Evolutionary conservation across 2,329 filamentous ascomycete species (phyloP), one percentile per base, ranked within the genome.

Genomic region (Emericellopsis atlantica): DNA sequence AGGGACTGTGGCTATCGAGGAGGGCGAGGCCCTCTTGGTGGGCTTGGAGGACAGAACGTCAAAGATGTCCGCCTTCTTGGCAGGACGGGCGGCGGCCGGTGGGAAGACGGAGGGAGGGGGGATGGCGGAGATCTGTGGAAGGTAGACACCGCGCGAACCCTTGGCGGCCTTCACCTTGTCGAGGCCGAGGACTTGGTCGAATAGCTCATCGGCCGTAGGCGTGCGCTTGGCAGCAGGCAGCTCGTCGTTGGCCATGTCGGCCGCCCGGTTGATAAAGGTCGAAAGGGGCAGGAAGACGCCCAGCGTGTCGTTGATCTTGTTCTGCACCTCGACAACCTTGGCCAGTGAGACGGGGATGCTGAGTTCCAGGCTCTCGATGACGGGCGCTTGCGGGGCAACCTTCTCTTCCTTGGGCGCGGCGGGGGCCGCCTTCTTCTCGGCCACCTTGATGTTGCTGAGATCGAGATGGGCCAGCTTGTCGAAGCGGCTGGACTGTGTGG

Each of bases 361-460:
- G 41, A 95, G 60, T 49, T 81, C 66, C 22, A 75, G 63, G 21
- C 70, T 61, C 44, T 67, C 56, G 31, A 69, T 62, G 10, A 70
- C 54, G 6, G 64, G 53, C 40, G 62, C 56, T 39, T 62, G 54
- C 6, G 64, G 53, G 3, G 26, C 26, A 9, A 29, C 26, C 26
- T 29, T 29, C 4, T 29, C 26, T 40, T 63, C 57, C 40, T 63
- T 53, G 49, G 53, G 51, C 21, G 62, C 60, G 43, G 65, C 22
- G 57, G 51, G 44, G 42, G 62, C 45, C 29, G 52, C 51, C 57
- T 72, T 70, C 55, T 69, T 67, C 41, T 67, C 60, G 37, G 81
- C 81, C 44, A 90, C 66, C 69, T 94, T 93, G 68, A 96, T 90
- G 68, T 96, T 95, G 68, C 84, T 92, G 21, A 98, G 77, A 59